Evolutionary conservation across 2,329 filamentous ascomycete species (phyloP), one percentile per base, ranked within the genome.

Genomic region (Beauveria asiatica): DNA sequence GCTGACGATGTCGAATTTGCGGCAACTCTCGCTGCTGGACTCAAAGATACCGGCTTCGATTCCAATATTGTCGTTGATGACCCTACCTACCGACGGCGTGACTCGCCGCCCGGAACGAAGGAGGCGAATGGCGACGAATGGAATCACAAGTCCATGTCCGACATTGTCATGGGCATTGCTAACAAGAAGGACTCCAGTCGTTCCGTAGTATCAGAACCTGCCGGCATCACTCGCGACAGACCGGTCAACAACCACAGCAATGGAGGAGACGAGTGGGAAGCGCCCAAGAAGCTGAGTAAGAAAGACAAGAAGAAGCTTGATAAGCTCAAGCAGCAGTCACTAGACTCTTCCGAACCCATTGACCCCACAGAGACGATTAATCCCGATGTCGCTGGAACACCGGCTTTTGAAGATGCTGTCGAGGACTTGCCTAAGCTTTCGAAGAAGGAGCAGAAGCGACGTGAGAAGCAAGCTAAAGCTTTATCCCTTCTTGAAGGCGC

Each of bases 11-110:
- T 87, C 9, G 84, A 85, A 56, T 90, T 91, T 65, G 83, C 85
- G 8, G 88, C 87, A 30, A 84, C 82, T 3, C 73, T 90, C 51
- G 86, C 87, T 61, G 88, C 87, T 52, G 86, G 85, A 1, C 76
- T 89, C 53, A 75, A 86, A 67, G 81, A 84, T n/a, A 82, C 84
- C 50, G 88, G 88, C 0, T 90, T 91, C 64, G 81, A 89, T 66
- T 83, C 86, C 5, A 81, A 87, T 45, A 83, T 90, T 61, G 84
- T 90, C 50, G 86, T 88, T 41, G 77, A 89, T 50, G 80, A 90
- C 65, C 82, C 83, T 0, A 75, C 72, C 1, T 90, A 85, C 67
- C 83, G 83, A 64, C 80, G 78, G 55, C 83, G 87, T 30, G 80
- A 83, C 57, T 87, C 85, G 1, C 84, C 86, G 8, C 84, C 85